Evolutionary conservation across 768 basidiomycete species (phyloP).

Genomic region (Guyanaporus albipodus): DNA sequence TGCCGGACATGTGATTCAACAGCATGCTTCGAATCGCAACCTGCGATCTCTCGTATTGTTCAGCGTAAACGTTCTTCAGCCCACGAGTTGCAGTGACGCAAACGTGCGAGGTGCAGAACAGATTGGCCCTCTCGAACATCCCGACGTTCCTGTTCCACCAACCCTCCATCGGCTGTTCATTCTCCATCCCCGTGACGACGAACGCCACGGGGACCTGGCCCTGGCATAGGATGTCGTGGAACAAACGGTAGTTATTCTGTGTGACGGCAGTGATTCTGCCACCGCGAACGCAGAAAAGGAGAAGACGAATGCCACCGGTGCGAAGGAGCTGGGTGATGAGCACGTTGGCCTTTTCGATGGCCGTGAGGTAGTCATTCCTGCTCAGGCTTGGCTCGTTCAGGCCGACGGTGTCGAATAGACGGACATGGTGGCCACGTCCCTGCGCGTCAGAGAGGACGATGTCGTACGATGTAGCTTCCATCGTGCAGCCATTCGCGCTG

Average conservation of each 20-base stretch:
- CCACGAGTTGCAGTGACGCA: conserved; percentile 37
- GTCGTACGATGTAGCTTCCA: conserved; percentile 25
- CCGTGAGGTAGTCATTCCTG: conserved; percentile 19
- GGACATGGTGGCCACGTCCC: conserved; percentile 9
- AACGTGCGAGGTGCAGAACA: conserved; percentile 29
- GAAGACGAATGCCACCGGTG: conserved; percentile 26
- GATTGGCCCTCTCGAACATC: conserved; percentile 20
- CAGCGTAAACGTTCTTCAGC: conserved; percentile 14
- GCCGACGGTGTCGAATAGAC: conserved; percentile 32
- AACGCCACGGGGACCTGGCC: conserved; percentile 29
- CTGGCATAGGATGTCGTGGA: conserved; percentile 27
- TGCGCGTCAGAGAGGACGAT: conserved; percentile 14
- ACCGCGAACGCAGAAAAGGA: conserved; percentile 33
- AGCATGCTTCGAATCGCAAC: conserved; percentile 21
- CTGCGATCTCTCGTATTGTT: conserved; percentile 33
- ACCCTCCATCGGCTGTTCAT: conserved; percentile 25
- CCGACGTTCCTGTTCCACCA: conserved; percentile 33
- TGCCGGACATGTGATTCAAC: conserved; percentile 10
- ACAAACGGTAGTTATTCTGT: conserved; percentile 27
- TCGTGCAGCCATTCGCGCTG: conserved; percentile 32
- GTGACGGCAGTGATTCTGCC: conserved; percentile 25
- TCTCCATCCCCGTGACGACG: conserved; percentile 31
- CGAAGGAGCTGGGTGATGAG: conserved; percentile 31
- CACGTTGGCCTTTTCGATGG: conserved; percentile 26
- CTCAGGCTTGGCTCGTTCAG: conserved; percentile 25